Evolutionary conservation across 208 protist genomes (phyloP).

Genomic region (Crithidia brevicula): DNA sequence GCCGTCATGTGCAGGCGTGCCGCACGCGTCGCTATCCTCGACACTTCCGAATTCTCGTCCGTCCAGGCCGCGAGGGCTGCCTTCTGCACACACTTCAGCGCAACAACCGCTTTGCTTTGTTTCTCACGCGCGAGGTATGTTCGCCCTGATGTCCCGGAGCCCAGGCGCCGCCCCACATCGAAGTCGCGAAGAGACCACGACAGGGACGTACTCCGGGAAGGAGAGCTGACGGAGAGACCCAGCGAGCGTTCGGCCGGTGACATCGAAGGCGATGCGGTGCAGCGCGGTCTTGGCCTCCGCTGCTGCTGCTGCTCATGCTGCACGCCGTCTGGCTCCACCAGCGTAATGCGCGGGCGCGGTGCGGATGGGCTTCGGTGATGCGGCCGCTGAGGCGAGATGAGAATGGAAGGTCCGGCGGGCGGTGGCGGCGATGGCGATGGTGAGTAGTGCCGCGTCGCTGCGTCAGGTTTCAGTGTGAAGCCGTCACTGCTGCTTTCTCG

Average conservation of each 20-base stretch:
- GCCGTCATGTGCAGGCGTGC: slow-evolving; percentile 96
- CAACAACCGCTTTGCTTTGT: slow-evolving; percentile 45
- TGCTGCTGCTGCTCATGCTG: not conserved
- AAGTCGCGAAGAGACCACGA: slow-evolving; percentile 66
- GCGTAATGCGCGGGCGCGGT: not conserved
- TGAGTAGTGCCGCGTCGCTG: no score
- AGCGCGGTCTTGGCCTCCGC: not conserved
- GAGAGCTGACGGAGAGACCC: not conserved
- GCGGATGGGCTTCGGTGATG: not conserved
- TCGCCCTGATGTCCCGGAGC: slow-evolving; percentile 42
- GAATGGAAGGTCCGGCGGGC: not conserved
- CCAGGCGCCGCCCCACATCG: slow-evolving; percentile 52
- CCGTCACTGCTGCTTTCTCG: no score
- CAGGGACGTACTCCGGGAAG: not conserved
- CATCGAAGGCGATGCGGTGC: not conserved
- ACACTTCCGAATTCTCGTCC: not conserved
- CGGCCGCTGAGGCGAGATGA: slow-evolving; percentile 1
- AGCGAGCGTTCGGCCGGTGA: not conserved
- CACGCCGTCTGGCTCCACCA: not conserved
- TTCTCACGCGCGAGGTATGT: slow-evolving; percentile 58
- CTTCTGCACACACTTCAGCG: slow-evolving; percentile 46
- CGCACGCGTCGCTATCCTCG: slow-evolving; percentile 75
- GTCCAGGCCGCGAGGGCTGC: slow-evolving; percentile 6
- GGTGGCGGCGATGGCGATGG: not conserved
- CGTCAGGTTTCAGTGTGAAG: no score